A percentile compares a stretch with the other conserved stretches of the same genome.
Evolutionary conservation across 352 stramenopile species (phyloP).

Genomic region (Lagenidium giganteum): DNA sequence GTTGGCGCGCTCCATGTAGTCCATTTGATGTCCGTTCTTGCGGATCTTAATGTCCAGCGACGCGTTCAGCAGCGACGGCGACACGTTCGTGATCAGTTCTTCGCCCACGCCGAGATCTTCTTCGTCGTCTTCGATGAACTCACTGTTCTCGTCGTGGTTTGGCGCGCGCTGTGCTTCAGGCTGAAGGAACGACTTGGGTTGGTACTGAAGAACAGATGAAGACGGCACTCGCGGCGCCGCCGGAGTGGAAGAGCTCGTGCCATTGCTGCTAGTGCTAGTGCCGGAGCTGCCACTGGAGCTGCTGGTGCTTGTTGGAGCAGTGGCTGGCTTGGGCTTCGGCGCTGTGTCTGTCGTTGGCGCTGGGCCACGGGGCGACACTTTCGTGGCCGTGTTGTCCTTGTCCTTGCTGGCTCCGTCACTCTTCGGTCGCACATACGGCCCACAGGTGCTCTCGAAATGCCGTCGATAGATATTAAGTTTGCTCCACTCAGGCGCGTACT

Average conservation of each 20-base stretch:
- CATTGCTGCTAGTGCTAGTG: conserved; percentile 7
- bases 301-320: too few relatives aligned
- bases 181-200: conserved; percentile 71
- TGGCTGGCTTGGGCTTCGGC: conserved; percentile 7
- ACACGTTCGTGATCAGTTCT: conserved; percentile 76
- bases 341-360: too few relatives aligned
- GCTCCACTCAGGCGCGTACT: conserved; percentile 67
- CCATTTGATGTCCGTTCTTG: conserved; percentile 62
- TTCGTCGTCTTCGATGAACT: conserved; percentile 66
- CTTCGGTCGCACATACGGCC: too few relatives aligned
- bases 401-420: too few relatives aligned
- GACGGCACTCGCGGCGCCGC: conserved; percentile 16
- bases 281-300: too few relatives aligned
- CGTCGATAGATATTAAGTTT: conserved; percentile 72
- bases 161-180: conserved; percentile 29
- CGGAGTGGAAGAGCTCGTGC: conserved; percentile 1
- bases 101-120: conserved; percentile 52
- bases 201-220: conserved; percentile 56
- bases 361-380: neutral
- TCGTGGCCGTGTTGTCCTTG: conserved; percentile 8
- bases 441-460: conserved; percentile 75
- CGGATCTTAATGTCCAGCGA: conserved; percentile 72
- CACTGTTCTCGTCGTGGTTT: conserved; percentile 47
- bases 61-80: conserved; percentile 52
- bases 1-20: conserved; percentile 57